A percentile compares a stretch with the other conserved stretches of the same genome.
phyloP scores from a whole-genome alignment of 306 rosid genomes.

The Biancaea sappan region DNA sequence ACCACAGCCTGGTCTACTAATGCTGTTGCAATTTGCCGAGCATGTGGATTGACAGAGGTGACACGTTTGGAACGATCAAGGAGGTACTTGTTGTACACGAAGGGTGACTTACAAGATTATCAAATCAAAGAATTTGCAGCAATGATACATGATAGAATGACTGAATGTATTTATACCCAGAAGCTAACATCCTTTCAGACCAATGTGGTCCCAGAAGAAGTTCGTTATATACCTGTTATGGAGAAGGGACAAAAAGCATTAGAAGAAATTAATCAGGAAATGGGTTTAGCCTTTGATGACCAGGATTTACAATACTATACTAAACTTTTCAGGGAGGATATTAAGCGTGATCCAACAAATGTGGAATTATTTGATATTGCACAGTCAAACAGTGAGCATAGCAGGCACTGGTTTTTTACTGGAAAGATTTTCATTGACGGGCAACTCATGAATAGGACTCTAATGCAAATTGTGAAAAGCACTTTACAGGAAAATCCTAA shows the following conservation, averaged over 20 bases:
- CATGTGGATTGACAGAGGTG: slow-evolving; percentile 88
- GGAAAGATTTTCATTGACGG: slow-evolving; percentile 81
- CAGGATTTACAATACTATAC: slow-evolving; percentile 85
- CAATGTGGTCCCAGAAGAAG: slow-evolving; percentile 65
- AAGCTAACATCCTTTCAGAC: slow-evolving; percentile 72
- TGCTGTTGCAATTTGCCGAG: slow-evolving; percentile 84
- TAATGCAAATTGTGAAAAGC: slow-evolving; percentile 94
- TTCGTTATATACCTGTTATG: slow-evolving; percentile 67
- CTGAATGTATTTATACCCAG: slow-evolving; percentile 74
- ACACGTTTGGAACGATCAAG: slow-evolving; percentile 84
- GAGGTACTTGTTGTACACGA: slow-evolving; percentile 70
- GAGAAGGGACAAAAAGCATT: slow-evolving; percentile 81
- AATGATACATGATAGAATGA: slow-evolving; percentile 87
- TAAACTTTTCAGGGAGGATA: slow-evolving; percentile 76
- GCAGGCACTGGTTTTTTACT: slow-evolving; percentile 95
- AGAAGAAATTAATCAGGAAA: slow-evolving; percentile 79
- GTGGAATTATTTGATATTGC: slow-evolving; percentile 93
- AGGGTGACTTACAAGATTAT: slow-evolving; percentile 49
- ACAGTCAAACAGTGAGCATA: slow-evolving; percentile 90
- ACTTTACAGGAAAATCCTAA: slow-evolving; percentile 78
- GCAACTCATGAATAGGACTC: slow-evolving; percentile 63
- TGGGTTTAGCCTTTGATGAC: slow-evolving; percentile 95
- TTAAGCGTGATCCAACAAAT: slow-evolving; percentile 78
- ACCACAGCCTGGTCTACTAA: slow-evolving; percentile 95
- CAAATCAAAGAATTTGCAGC: slow-evolving; percentile 72